Base-by-base conservation (phyloP, 169 alveolate genomes). In the Fabrea salina region DNA sequence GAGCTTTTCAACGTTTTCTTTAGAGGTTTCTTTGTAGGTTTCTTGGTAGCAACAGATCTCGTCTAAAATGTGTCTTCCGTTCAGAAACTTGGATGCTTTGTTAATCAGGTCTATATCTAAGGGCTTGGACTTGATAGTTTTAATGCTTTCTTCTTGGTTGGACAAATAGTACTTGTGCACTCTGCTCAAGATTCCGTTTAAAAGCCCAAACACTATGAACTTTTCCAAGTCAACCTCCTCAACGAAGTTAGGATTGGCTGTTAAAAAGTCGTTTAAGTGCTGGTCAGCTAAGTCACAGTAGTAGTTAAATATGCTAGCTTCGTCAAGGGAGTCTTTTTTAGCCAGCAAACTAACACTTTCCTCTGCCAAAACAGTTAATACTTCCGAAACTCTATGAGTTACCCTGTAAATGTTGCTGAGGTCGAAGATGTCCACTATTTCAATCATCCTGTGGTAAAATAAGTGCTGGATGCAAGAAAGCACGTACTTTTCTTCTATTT, bases 361-460 rank as follows among this genome's bases (percentile, higher is more conserved):
- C 41, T 64, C 75, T 22, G 35, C 43, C 22, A 30, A 32, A 2
- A 39, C 75, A 32, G 32, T 64, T 16, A 64, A 35, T 19, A 70
- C 27, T 32, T 19, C 22, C 64, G 35, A 22, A 5, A 70, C 37
- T 70, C 49, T 49, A 27, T 43, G 13, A 19, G 79, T 70, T 4
- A 70, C 64, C 30, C 59, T 25, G 49, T 70, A 70, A 22, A 70
- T 47, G 49, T 70, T 70, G 37, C 54, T 70, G 22, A 22, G 44
- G 7, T 70, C 44, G 22, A 70, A 70, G 22, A 43, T 16, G 22
- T 70, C 79, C 3, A 50, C 22, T 7, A 70, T 27, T 13, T 70
- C 64, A 27, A 70, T 32, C 25, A 70, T 22, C 33, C 64, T 49
- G 13, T 70, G 64, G 35, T 70, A 70, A 27, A 30, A 25, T 8